phyloP scores from a whole-genome alignment of 1,139 yeast species.

The Kluyveromyces marxianus region DNA sequence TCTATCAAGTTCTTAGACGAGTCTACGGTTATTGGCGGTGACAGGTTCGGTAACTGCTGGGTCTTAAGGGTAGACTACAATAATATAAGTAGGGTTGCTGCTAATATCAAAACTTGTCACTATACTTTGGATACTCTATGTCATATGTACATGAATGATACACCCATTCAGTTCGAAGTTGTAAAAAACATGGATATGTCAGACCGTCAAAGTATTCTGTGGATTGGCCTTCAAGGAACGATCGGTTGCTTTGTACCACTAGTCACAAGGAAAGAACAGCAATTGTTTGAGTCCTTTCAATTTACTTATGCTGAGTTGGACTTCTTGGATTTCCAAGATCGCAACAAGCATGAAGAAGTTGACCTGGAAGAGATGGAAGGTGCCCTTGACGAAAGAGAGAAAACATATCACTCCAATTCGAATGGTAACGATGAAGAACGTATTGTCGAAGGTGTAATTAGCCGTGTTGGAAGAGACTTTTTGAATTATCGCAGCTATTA shows the following conservation, averaged over 20 bases:
- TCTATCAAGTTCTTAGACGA: conserved; percentile 55
- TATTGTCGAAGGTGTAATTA: conserved; percentile 30
- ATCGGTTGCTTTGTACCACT: conserved; percentile 70
- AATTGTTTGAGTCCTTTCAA: conserved; percentile 48
- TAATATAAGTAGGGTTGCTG: conserved; percentile 14
- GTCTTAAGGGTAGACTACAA: conserved; percentile 50
- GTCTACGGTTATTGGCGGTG: conserved; percentile 79
- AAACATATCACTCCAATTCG: not conserved
- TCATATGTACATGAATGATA: conserved; percentile 65
- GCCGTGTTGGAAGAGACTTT: conserved; percentile 60
- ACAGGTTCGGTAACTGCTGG: conserved; percentile 76
- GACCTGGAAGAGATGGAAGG: conserved; percentile 6
- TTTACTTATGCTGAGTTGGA: conserved; percentile 39
- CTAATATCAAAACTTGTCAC: conserved; percentile 31
- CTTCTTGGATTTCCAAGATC: conserved; percentile 14
- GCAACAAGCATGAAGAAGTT: conserved; percentile 3
- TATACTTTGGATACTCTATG: conserved; percentile 47
- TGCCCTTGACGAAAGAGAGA: not conserved
- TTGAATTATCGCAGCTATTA: conserved; percentile 67
- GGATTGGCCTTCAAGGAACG: conserved; percentile 75
- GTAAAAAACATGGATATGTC: conserved; percentile 19
- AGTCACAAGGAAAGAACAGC: conserved; percentile 52
- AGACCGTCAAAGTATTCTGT: conserved; percentile 61
- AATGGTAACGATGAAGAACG: conserved; percentile 19
- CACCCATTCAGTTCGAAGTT: conserved; percentile 51